Conservation (phyloP, 805 yeast genomes). For the Candida ortonii region DNA sequence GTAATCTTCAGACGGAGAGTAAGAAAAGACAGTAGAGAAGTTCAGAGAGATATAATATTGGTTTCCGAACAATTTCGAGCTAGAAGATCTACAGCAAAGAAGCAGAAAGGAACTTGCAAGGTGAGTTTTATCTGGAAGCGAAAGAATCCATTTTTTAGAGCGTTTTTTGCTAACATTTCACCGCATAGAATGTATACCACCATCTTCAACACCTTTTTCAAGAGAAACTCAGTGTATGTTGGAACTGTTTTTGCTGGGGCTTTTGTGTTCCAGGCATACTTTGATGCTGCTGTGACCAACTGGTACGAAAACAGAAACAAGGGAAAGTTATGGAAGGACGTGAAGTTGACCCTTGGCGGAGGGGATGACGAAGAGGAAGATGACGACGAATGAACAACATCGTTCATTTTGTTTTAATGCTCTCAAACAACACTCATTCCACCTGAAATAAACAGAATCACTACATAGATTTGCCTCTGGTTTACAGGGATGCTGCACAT, state of each 20-base stretch:
- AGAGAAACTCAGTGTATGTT: slow-evolving; percentile 88
- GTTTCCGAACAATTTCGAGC: background rate
- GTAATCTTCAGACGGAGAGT: slow-evolving; percentile 5
- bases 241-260: slow-evolving; percentile 81
- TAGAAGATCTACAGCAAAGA: background rate
- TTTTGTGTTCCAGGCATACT: slow-evolving; percentile 77
- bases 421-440: too few species aligned
- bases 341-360: slow-evolving; percentile 57
- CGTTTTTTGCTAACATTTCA: background rate
- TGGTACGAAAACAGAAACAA: slow-evolving; percentile 79
- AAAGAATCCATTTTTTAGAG: background rate
- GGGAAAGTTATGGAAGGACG: slow-evolving; percentile 85
- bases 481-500: too few species aligned
- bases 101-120: background rate
- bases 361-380: slow-evolving; percentile 57
- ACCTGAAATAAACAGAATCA: too few species aligned
- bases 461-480: slow-evolving; percentile 4
- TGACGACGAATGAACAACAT: too few species aligned
- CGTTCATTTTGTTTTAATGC: too few species aligned
- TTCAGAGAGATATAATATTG: background rate
- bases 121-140: slow-evolving; percentile 2
- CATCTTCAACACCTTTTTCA: slow-evolving; percentile 66
- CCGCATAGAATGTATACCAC: slow-evolving; percentile 34
- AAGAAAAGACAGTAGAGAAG: slow-evolving; percentile 1
- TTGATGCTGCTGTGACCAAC: slow-evolving; percentile 61